Evolutionary conservation across 345 rosid genomes (phyloP), one percentile per base, ranked within the genome.

Genomic region (Syzygium aqueum): DNA sequence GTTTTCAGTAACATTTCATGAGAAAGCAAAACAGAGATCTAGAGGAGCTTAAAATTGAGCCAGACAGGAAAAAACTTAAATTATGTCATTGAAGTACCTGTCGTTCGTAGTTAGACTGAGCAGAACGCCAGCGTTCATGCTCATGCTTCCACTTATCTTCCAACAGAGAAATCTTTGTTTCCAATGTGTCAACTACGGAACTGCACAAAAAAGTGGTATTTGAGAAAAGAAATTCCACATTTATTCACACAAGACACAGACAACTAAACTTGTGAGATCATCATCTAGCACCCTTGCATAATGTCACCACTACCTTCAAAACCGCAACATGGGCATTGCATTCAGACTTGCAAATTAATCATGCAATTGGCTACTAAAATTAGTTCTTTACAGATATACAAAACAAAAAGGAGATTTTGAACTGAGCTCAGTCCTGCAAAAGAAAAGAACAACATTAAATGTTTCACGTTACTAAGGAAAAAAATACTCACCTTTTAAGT

Each of bases 101-200:
- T 93, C 98, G 92, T 93, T 97, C 99, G 86, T 97, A 97, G 89
- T 97, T 97, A 82, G 94, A 91, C 90, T 96, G 98, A 86, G 98
- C 95, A 89, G 92, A 84, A 78, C 94, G 94, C 96, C 99, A 94
- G 87, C 94, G 91, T 87, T 93, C 96, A 89, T 95, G 97, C 89
- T 94, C 98, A 83, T 78, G 90, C 92, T 93, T 96, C 90, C 97
- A 91, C 84, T 95, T 94, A 33, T 93, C 94, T 90, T 95, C 96
- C 85, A 95, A 73, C 87, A 89, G 88, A 89, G 95, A 92, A 88
- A 94, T 86, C 88, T 94, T 96, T 90, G 87, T 88, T 91, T 96
- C 96, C 96, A 97, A 52, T 37, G 90, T 91, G 65, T 52, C 92
- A 85, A 95, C 90, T 92, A 95, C 92, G 88, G 98, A 95, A 86